These are phyloP conservation scores for Chlorociboria aeruginascens DNA, from an alignment of 495 filamentous ascomycete species.

Conservation along the genomic window DNA sequence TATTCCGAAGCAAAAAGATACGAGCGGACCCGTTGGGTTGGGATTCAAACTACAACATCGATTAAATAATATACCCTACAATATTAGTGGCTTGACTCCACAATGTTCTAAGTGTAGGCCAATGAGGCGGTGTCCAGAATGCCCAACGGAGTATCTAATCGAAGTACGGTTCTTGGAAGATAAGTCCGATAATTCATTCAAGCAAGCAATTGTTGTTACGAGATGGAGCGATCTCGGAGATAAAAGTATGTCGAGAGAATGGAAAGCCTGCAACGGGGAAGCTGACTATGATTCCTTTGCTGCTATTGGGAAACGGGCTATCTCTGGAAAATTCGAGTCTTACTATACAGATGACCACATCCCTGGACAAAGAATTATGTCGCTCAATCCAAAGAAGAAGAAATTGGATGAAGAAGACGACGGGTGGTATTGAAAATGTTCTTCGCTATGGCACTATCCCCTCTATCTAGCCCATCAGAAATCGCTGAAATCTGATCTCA, in stretches of 20 bases:
- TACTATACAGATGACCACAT: conserved; percentile 35
- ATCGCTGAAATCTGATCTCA: too few species aligned
- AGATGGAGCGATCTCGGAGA: conserved; percentile 48
- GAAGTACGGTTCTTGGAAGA: conserved; percentile 45
- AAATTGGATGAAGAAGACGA: conserved; percentile 28
- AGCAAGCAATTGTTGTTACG: conserved; percentile 46
- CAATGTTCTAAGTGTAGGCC: conserved; percentile 43
- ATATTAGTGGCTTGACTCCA: conserved; percentile 33
- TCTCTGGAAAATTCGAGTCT: conserved; percentile 46
- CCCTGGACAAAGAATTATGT: conserved; percentile 41
- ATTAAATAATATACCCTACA: conserved; percentile 1
- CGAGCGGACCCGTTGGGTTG: conserved; percentile 12
- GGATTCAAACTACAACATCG: conserved; percentile 17
- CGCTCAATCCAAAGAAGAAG: conserved; percentile 34
- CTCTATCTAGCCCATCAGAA: too few species aligned
- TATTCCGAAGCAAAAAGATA: conserved; percentile 35
- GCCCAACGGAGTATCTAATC: conserved; percentile 47
- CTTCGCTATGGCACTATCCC: too few species aligned
- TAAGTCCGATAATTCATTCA: conserved; percentile 29
- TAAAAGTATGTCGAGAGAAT: conserved; percentile 36
- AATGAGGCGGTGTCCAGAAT: conserved; percentile 45
- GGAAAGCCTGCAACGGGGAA: conserved; percentile 36
- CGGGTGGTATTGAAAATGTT: conserved; percentile 14
- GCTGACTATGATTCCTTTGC: conserved; percentile 38
- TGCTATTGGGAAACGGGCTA: conserved; percentile 35